Conservation (phyloP, 352 stramenopile genomes). For the Globisporangium paddicum region DNA sequence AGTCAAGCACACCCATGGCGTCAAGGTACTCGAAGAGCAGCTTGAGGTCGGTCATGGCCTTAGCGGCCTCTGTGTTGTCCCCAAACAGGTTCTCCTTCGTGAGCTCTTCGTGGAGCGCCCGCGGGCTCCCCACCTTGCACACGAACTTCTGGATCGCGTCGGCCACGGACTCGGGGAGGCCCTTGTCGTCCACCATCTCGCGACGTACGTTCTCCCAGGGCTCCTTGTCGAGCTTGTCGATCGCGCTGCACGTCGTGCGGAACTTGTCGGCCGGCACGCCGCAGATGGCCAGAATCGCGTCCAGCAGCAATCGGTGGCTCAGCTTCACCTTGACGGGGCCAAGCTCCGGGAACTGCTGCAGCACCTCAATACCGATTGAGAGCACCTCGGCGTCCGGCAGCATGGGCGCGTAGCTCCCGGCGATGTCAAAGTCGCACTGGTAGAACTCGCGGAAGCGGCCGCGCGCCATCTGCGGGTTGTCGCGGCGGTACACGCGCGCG, state of each 20-base stretch:
- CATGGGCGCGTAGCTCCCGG: slow-evolving; percentile 94
- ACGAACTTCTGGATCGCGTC: slow-evolving; percentile 96
- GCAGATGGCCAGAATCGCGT: slow-evolving; percentile 97
- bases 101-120: slow-evolving; percentile 79
- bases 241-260: slow-evolving; percentile 96
- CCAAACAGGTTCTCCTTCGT: slow-evolving; percentile 86
- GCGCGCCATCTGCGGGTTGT: slow-evolving; percentile 93
- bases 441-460: slow-evolving; percentile 99
- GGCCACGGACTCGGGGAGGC: slow-evolving; percentile 84
- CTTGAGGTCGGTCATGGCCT: slow-evolving; percentile 90
- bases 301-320: slow-evolving; percentile 96
- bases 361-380: slow-evolving; percentile 91
- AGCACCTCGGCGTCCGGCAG: slow-evolving; percentile 96
- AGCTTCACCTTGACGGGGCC: slow-evolving; percentile 96
- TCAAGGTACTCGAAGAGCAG: slow-evolving; percentile 98
- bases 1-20: slow-evolving; percentile 94
- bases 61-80: slow-evolving; percentile 76
- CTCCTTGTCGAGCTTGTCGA: slow-evolving; percentile 99
- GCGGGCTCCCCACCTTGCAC: slow-evolving; percentile 82
- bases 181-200: slow-evolving; percentile 98
- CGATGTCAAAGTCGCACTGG: slow-evolving; percentile 99
- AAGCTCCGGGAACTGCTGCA: slow-evolving; percentile 84
- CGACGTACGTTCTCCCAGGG: slow-evolving; percentile 85
- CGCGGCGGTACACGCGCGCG: slow-evolving; percentile 95
- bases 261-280: slow-evolving; percentile 97